Base-by-base conservation (phyloP, 2,329 filamentous ascomycete genomes). In the Aureobasidium subglaciale region DNA sequence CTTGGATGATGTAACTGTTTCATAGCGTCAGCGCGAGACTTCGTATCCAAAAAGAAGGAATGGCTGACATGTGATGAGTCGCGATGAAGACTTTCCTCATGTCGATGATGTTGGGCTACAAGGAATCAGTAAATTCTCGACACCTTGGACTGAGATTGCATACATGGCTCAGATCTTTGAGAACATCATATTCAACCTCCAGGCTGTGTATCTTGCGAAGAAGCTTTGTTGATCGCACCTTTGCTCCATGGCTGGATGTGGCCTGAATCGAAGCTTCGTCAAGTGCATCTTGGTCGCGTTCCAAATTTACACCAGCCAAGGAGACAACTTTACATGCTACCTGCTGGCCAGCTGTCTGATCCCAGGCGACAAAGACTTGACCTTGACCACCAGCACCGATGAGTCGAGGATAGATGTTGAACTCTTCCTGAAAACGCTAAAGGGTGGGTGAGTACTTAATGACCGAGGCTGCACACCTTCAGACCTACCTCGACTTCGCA, bases 291-390 rank as follows among this genome's bases (percentile, higher is more conserved):
- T 37, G 41, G 16, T 32, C n/a, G 4, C 18, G 5, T 13, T 8
- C 22, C 8, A 55, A 22, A 3, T 37, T n/a, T n/a, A 45, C 41
- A 7, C 54, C 38, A 16, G 34, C 37, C 20, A 86, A 63, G 53
- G 80, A 72, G 50, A 87, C 72, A 8, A 88, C 68, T 63, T 90
- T 89, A 72, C 86, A 90, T 10, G 84, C 85, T 18, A 88, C 60
- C 62, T 89, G 86, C 55, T 75, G 76, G 34, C 75, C 73, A 0
- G 78, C 80, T 6, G 66, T 67, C 22, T 71, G 65, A 15, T 87
- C 75, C 2, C 77, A 65, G 5, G 78, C 81, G 9, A 84, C 70
- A 55, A 79, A 75, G 3, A 86, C 79, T 38, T 70, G 70, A 8
- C 79, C 80, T 63, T 75, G 75, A 2, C 71, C 74, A 5, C 83